Evolutionary conservation across 2,329 filamentous ascomycete genomes (phyloP), one percentile per base, ranked within the genome.

Genomic region (Aspergillus sp.): DNA sequence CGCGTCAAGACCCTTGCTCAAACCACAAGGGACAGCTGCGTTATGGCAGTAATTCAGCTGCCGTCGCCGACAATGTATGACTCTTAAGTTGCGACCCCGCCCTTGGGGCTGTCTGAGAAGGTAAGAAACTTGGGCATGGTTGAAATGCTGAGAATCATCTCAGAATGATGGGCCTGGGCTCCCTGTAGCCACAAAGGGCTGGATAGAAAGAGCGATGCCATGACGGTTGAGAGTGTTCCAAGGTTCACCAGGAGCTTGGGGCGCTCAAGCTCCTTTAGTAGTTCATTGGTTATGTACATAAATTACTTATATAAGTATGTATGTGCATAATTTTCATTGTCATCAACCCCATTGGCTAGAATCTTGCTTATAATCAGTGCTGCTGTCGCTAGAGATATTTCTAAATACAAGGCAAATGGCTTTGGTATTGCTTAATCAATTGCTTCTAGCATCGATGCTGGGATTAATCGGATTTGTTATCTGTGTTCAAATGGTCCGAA

Each of bases 51-150:
- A 50, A 59, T 30, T 62, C 62, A 62, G 61, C 63, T 59, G 57
- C 64, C 56, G 57, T 65, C 55, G 60, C 57, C 38, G 53, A 57
- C 56, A 59, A 49, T 41, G 49, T 58, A 53, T 60, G 57, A 44
- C 56, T 56, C 41, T 53, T 66, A 71, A 60, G 62, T 67, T 62
- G 59, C 64, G 52, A 68, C 71, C 70, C 72, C 71, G 57, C 63
- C 67, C 53, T 70, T 73, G 66, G 70, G 70, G 70, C 60, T 65
- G 53, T 59, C 56, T 41, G 61, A 50, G 61, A 44, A 11, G 55
- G 54, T 51, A 45, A 47, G 18, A 38, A 38, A 9, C 20, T 47
- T 44, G 48, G 30, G 56, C 24, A 56, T 59, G 24, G 41, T 34
- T 43, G 47, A 48, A 38, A 44, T 53, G 18, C 51, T 52, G 18